Conservation (phyloP, 345 rosid genomes). For the Gossypium anomalum region DNA sequence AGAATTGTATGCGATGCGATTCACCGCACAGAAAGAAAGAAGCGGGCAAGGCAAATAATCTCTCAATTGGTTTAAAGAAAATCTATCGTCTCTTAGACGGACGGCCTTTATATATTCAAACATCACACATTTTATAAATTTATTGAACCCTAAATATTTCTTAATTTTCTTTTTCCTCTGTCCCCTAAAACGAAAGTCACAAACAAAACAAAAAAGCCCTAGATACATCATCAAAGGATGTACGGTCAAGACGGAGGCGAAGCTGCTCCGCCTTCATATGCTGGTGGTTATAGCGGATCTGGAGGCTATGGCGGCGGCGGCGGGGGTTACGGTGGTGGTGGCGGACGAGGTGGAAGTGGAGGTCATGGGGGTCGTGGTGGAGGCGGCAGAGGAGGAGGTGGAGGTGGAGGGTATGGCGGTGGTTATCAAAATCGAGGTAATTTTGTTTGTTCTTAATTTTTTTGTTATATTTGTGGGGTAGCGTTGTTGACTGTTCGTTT, state of each 20-base stretch:
- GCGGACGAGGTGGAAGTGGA: slow-evolving; percentile 38
- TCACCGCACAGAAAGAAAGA: not conserved
- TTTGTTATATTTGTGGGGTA: slow-evolving; percentile 20
- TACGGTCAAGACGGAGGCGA: slow-evolving; percentile 11
- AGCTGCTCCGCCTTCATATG: slow-evolving; percentile 8
- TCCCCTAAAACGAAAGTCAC: too few relatives aligned
- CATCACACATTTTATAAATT: too few relatives aligned
- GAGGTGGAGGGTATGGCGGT: slow-evolving; percentile 59
- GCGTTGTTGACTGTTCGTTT: not conserved
- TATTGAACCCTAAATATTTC: not conserved
- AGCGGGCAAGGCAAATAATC: not conserved
- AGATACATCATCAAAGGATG: not conserved
- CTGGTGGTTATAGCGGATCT: not conserved
- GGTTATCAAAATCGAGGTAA: slow-evolving; percentile 44
- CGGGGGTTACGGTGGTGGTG: slow-evolving; percentile 25
- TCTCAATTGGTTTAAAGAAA: not conserved
- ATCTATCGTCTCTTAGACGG: not conserved
- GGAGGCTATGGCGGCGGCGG: slow-evolving; percentile 15
- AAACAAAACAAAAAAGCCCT: slow-evolving; percentile 6
- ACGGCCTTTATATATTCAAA: not conserved
- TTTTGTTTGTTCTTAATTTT: slow-evolving; percentile 5
- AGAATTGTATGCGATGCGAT: too few relatives aligned
- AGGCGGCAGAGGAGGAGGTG: slow-evolving; percentile 33
- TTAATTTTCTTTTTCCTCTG: too few relatives aligned
- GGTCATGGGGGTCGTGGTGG: slow-evolving; percentile 42